Evolutionary conservation across 2,329 filamentous ascomycete genomes (phyloP), one percentile per base, ranked within the genome.

Genomic region (Alternaria arborescens): DNA sequence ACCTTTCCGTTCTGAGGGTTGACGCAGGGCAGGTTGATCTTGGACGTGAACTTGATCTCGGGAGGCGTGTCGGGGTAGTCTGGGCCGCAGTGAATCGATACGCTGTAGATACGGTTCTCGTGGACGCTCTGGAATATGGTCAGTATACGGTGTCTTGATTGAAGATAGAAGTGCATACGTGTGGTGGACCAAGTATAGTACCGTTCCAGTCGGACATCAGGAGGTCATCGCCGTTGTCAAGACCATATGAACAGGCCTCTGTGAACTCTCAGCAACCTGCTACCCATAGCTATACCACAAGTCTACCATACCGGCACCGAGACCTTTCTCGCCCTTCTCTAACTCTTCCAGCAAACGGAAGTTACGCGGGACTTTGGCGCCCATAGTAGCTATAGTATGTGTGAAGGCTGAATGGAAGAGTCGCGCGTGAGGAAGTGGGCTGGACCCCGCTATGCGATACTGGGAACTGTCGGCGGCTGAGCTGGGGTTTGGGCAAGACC

Each of bases 121-220:
- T 98, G 94, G 64, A 90, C 93, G 81, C 93, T 97, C 92, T 95
- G 75, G 18, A 32, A 52, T 8, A 11, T 6, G 40, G 43, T 72
- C 32, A 71, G 61, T 54, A 30, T 11, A 3, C 3, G 30, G 28
- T 5, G 2, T 14, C 1, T 6, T 16, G n/a, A 30, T 8, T 67
- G 54, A 4, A 34, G n/a, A 20, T 38, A 44, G 34, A 34, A 47
- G 47, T 10, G 83, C 91, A 76, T 85, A 97, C 95, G 80, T 98
- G 94, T 78, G 95, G 94, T 70, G 95, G 95, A 1, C 95, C 95
- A 51, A 97, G 89, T 68, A 99, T 98, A 16, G 95, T 99, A 74
- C 94, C 95, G 76, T 97, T 97, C 95, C 95, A 99, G 84, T 97
- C 93, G 66, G 91, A 94, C 94, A 99, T 97, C 80, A 95, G 88